Base-by-base conservation (phyloP, 768 basidiomycete genomes). In the Mycena crocata region DNA sequence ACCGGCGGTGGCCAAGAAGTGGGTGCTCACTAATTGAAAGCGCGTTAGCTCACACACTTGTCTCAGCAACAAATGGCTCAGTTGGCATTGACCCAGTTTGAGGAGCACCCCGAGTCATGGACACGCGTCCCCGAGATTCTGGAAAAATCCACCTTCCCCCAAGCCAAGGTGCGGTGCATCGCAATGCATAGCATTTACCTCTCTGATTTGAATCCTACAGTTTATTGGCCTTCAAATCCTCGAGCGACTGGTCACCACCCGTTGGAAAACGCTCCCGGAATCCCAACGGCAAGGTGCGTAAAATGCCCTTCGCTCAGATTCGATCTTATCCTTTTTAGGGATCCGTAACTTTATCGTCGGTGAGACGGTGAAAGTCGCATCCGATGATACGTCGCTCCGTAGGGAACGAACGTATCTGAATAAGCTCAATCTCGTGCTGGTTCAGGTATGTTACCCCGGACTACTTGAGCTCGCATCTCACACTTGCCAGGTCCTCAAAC, bases 81-180 rank as follows among this genome's bases (percentile, higher is more conserved):
- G 80, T 90, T 93, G 75, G 86, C 94, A 62, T 86, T 99, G 71
- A 98, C 97, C 8, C 96, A 97, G 77, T 91, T 99, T 75, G 95
- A 99, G 79, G 98, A 99, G 67, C 87, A 95, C 77, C 93, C 94
- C n/a, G 97, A 99, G 63, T 90, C 96, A 35, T 99, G 98, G 98
- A 96, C 96, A 71, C 88, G 94, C 78, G 98, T 99, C 12, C 98
- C 98, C 34, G 92, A 93, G 64, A 93, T 99, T 72, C 84, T 99
- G 63, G 95, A 98, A 74, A 85, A 86, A 55, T 93, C 94, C 1
- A 84, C 85, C 12, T 96, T 92, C 76, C 89, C 91, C 32, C 96
- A 99, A 80, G 88, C 89, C 74, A 99, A 94, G 85, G 93, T 92
- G 57, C 57, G 74, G n/a, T 2, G 2, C 40, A 8, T 2, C 28